Evolutionary conservation across 768 basidiomycete species (phyloP), one percentile per base, ranked within the genome.

Genomic region (Infundibulicybe gibba): DNA sequence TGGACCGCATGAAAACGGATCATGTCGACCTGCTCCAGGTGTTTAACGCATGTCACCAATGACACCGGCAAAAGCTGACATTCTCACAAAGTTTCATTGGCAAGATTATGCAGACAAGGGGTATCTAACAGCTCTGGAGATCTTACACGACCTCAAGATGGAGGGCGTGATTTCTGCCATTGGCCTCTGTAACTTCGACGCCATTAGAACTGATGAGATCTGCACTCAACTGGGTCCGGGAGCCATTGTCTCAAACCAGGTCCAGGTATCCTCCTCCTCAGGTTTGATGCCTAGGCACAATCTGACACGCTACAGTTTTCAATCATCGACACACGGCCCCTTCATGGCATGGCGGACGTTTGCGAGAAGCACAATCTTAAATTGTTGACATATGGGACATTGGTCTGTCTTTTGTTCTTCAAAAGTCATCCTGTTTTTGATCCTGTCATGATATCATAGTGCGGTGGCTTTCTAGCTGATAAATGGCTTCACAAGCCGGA

Each of bases 151-250:
- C 49, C 63, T 91, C n/a, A 79, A 77, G 54, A 54, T 64, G 1
- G 76, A 81, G 45, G 81, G 81, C 3, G 59, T 76, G 50, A 85
- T 90, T 52, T 66, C 72, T 15, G 74, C 80, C 13, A 74, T 92
- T 19, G 90, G 90, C 2, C 69, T 92, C 37, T 87, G 85, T 63
- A 92, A 92, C 61, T 92, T 92, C 54, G 89, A 92, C 63, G 65
- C 87, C 0, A 73, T 76, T 39, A 74, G 77, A 41, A 87, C 81
- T 33, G 85, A 89, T 59, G 87, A 91, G 62, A 88, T 91, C 44
- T 92, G 90, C 64, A 79, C 83, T 13, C 74, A 79, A 40, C 66
- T 90, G 17, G 87, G 86, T 4, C 78, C 80, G 1, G 85, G 82
- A 3, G 74, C 74, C 25, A 79, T 92, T 40, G 85, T 87, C 32